Percentiles rank a stretch among this genome's conserved stretches.
Conservation (phyloP, 164 flowering plant species). For the Akebia trifoliata region DNA sequence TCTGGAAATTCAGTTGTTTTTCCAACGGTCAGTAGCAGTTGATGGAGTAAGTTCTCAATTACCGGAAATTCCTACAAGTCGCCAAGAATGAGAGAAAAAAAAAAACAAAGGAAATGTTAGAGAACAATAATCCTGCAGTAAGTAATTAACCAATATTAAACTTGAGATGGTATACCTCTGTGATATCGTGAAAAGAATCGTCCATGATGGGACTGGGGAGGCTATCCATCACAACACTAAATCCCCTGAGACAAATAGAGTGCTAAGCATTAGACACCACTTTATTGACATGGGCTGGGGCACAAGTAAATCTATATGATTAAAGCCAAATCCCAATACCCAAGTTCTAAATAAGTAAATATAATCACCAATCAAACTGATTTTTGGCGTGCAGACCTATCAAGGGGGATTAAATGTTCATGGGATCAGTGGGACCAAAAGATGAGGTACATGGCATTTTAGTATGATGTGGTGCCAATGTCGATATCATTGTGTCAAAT, state of each 20-base stretch:
- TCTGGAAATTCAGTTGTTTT: conserved; percentile 7
- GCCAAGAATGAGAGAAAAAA: neutral
- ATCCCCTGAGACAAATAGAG: conserved; percentile 26
- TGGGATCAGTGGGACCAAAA: too few species aligned
- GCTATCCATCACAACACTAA: conserved; percentile 11
- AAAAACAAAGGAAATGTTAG: neutral
- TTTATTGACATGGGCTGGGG: neutral
- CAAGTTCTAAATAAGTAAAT: too few species aligned
- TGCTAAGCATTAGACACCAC: neutral
- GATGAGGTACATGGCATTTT: too few species aligned
- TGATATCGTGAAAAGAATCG: conserved; percentile 22
- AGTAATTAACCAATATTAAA: neutral
- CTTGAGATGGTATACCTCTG: conserved; percentile 21
- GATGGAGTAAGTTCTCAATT: conserved; percentile 24
- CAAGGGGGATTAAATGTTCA: too few species aligned
- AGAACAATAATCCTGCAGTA: neutral
- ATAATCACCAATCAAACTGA: too few species aligned
- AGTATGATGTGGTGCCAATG: too few species aligned
- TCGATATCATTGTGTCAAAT: neutral
- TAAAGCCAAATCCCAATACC: too few species aligned
- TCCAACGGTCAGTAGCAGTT: conserved; percentile 24
- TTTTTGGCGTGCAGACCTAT: too few species aligned
- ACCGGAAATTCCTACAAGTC: conserved; percentile 34
- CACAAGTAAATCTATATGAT: too few species aligned
- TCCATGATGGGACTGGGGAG: conserved; percentile 26